These are phyloP conservation scores for Aristolochia fimbriata DNA, from an alignment of 164 flowering plant genomes.

Conservation along the genomic window DNA sequence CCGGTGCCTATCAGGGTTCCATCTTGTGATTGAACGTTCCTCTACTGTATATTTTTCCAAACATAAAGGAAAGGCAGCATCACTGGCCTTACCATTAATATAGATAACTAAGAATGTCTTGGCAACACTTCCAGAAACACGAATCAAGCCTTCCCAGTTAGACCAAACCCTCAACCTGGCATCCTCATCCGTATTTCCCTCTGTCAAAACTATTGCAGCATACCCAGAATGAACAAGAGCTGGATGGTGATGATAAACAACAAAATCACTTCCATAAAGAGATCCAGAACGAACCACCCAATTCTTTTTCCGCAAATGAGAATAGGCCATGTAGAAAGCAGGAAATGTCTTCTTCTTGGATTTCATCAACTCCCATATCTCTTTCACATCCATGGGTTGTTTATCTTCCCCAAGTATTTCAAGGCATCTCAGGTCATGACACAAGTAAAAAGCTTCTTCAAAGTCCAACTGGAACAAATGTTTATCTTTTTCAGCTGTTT, in stretches of 20 bases:
- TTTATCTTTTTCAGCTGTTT: slow-evolving; percentile 39
- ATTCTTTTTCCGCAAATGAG: slow-evolving; percentile 59
- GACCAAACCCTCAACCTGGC: slow-evolving; percentile 55
- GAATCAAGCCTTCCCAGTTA: slow-evolving; percentile 45
- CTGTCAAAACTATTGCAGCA: slow-evolving; percentile 47
- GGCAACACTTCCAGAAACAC: slow-evolving; percentile 68
- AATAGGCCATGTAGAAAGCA: slow-evolving; percentile 47
- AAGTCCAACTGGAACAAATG: slow-evolving; percentile 51
- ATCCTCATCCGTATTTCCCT: slow-evolving; percentile 21
- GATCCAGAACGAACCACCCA: slow-evolving; percentile 78
- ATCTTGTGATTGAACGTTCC: slow-evolving; percentile 49
- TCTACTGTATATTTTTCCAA: slow-evolving; percentile 37
- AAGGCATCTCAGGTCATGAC: slow-evolving; percentile 39
- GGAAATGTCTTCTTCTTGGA: slow-evolving; percentile 35
- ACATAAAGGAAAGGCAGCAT: slow-evolving; percentile 22
- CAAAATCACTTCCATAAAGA: slow-evolving; percentile 74
- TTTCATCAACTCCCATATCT: slow-evolving; percentile 48
- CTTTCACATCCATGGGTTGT: slow-evolving; percentile 12
- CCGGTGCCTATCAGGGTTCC: slow-evolving; percentile 59
- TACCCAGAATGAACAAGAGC: slow-evolving; percentile 70
- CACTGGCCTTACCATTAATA: slow-evolving; percentile 21
- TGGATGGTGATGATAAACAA: slow-evolving; percentile 68
- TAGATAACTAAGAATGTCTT: slow-evolving; percentile 53
- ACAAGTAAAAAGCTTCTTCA: slow-evolving; percentile 61
- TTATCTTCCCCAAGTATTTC: slow-evolving; percentile 19